These are phyloP conservation scores for Leccinum subtestaceum DNA, from an alignment of 768 basidiomycete genomes.

Conservation along the genomic window DNA sequence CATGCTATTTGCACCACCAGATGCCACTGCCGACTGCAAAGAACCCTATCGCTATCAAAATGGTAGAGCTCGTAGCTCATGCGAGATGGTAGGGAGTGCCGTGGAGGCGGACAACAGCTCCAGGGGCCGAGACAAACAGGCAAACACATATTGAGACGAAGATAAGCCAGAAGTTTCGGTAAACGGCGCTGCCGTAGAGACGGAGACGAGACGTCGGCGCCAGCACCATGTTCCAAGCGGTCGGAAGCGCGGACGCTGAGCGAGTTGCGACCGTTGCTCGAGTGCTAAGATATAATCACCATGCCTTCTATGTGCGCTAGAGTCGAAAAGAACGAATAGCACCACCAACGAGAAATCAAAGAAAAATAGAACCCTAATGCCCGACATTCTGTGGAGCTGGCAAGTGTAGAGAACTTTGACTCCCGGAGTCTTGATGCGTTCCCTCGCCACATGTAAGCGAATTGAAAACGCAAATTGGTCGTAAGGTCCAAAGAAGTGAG, in stretches of 20 bases:
- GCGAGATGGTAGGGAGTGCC: slow-evolving; percentile 35
- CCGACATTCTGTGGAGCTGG: no score
- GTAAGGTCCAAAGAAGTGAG: slow-evolving; percentile 15
- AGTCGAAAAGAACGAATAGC: not conserved
- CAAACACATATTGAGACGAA: slow-evolving; percentile 25
- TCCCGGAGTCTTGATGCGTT: slow-evolving; percentile 12
- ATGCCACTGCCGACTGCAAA: no score
- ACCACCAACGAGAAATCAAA: not conserved
- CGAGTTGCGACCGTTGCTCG: slow-evolving; percentile 1
- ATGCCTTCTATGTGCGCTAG: not conserved
- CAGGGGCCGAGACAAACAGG: slow-evolving; percentile 27
- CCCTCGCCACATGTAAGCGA: slow-evolving; percentile 19
- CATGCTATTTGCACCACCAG: slow-evolving; percentile 17
- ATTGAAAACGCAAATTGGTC: slow-evolving; percentile 25
- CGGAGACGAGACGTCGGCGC: not conserved
- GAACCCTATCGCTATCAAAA: no score
- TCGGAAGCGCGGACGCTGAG: not conserved
- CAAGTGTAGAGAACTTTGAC: no score
- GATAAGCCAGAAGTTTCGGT: slow-evolving; percentile 29
- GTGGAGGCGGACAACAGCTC: slow-evolving; percentile 28
- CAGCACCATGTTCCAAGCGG: not conserved
- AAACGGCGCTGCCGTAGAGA: not conserved
- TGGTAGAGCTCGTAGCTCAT: slow-evolving; percentile 17
- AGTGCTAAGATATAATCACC: not conserved
- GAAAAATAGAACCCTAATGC: no score